Conservation (phyloP, 192 early-diverging fungal genomes). For the Spinellus fusiger region DNA sequence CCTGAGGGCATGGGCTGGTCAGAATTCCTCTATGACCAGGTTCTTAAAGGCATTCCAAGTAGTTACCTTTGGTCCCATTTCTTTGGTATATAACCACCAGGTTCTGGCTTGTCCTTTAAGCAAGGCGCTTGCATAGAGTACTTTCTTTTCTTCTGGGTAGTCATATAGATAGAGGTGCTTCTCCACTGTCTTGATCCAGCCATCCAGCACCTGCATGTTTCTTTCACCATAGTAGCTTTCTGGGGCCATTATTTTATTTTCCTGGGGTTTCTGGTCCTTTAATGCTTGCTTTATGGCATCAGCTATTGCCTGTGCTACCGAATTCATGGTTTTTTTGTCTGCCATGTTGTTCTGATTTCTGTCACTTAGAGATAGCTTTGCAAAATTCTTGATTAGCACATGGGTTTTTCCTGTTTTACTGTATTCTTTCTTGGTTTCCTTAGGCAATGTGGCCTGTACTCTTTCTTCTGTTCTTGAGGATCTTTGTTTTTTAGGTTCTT, state of each 20-base stretch:
- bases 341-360: no score
- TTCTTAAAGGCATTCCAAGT: neutral
- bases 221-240: neutral
- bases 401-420: no score
- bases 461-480: no score
- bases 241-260: neutral
- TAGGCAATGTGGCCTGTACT: no score
- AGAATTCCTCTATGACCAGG: neutral
- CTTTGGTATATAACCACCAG: no score
- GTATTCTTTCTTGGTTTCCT: no score
- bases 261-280: neutral
- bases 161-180: neutral
- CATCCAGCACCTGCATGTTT: neutral
- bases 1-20: neutral
- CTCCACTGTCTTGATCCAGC: neutral
- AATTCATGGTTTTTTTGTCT: neutral
- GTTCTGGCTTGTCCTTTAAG: neutral
- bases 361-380: no score
- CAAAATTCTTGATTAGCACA: no score
- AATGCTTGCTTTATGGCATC: neutral
- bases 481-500: neutral
- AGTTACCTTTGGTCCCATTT: no score
- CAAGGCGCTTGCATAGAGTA: no score
- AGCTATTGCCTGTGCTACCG: neutral
- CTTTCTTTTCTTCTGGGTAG: no score